These are phyloP conservation scores for Akanthomyces lecanii DNA, from an alignment of 2,329 filamentous ascomycete genomes.

Conservation along the genomic window DNA sequence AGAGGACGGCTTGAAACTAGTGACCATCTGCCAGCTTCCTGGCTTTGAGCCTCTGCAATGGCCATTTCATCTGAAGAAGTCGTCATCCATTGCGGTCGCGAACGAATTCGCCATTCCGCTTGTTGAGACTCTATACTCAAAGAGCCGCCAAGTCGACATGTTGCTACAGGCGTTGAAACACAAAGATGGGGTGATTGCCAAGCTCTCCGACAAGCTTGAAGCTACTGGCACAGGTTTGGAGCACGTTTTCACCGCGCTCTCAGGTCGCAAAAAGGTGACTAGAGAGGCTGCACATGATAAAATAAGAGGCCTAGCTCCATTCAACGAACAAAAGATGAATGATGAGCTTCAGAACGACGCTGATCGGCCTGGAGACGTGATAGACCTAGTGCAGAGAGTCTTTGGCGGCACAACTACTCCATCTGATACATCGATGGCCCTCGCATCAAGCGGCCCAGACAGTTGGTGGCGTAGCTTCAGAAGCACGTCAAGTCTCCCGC, in stretches of 20 bases:
- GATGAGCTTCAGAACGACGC: slow-evolving; percentile 23
- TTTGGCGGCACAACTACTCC: slow-evolving; percentile 36
- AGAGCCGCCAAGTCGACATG: slow-evolving; percentile 38
- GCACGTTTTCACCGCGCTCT: slow-evolving; percentile 48
- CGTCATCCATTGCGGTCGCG: slow-evolving; percentile 38
- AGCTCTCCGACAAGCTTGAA: slow-evolving; percentile 52
- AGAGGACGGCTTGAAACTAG: slow-evolving; percentile 45
- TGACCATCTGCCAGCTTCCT: slow-evolving; percentile 58
- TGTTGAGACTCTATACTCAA: slow-evolving; percentile 42
- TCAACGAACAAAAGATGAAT: slow-evolving; percentile 40
- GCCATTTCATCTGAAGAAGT: slow-evolving; percentile 55
- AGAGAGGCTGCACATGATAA: slow-evolving; percentile 43
- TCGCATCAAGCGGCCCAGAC: slow-evolving; percentile 35
- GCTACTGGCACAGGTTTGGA: slow-evolving; percentile 48
- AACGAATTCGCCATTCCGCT: slow-evolving; percentile 50
- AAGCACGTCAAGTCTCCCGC: slow-evolving; percentile 26
- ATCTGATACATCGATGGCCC: slow-evolving; percentile 26
- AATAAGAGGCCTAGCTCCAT: slow-evolving; percentile 49
- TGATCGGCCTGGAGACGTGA: slow-evolving; percentile 29
- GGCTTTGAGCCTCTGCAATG: slow-evolving; percentile 61
- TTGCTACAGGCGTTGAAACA: slow-evolving; percentile 41
- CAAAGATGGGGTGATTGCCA: slow-evolving; percentile 49
- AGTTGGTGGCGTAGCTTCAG: slow-evolving; percentile 48
- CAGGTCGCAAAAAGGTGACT: slow-evolving; percentile 44
- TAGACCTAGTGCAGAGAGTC: slow-evolving; percentile 37